These are phyloP conservation scores for Penicillium capsulatum DNA, from an alignment of 2,329 filamentous ascomycete species.

Conservation along the genomic window DNA sequence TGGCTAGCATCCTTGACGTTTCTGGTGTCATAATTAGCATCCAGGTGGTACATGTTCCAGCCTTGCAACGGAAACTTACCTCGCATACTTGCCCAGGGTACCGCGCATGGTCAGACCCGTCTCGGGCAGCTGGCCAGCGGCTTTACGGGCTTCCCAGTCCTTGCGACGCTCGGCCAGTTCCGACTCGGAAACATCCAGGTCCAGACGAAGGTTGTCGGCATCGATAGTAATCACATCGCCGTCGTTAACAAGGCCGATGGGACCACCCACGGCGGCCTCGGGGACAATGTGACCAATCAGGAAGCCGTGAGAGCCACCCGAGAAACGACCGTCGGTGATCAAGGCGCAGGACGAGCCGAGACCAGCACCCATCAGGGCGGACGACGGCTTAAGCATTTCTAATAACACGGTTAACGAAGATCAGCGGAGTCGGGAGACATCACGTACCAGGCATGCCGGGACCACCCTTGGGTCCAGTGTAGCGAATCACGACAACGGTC, in stretches of 20 bases:
- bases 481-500: slow-evolving; percentile 71
- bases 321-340: slow-evolving; percentile 62
- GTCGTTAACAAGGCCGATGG: slow-evolving; percentile 75
- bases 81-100: slow-evolving; percentile 67
- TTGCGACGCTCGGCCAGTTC: slow-evolving; percentile 58
- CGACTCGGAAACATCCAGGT: slow-evolving; percentile 60
- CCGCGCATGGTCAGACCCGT: slow-evolving; percentile 59
- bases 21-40: neutral
- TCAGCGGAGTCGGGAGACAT: neutral
- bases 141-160: slow-evolving; percentile 54
- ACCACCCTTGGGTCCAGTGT: slow-evolving; percentile 68
- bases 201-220: slow-evolving; percentile 66
- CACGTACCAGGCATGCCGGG: slow-evolving; percentile 59
- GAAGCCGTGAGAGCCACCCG: slow-evolving; percentile 78
- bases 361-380: slow-evolving; percentile 69
- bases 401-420: slow-evolving; percentile 53
- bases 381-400: slow-evolving; percentile 69
- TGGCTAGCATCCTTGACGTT: slow-evolving; percentile 46
- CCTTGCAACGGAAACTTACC: slow-evolving; percentile 7
- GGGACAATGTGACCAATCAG: slow-evolving; percentile 84
- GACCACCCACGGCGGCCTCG: slow-evolving; percentile 79
- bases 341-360: slow-evolving; percentile 66
- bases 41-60: neutral
- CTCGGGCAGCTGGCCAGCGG: slow-evolving; percentile 38
- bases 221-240: slow-evolving; percentile 80